phyloP scores from a whole-genome alignment of 2,329 filamentous ascomycete genomes.

The Penicillium occitanis region DNA sequence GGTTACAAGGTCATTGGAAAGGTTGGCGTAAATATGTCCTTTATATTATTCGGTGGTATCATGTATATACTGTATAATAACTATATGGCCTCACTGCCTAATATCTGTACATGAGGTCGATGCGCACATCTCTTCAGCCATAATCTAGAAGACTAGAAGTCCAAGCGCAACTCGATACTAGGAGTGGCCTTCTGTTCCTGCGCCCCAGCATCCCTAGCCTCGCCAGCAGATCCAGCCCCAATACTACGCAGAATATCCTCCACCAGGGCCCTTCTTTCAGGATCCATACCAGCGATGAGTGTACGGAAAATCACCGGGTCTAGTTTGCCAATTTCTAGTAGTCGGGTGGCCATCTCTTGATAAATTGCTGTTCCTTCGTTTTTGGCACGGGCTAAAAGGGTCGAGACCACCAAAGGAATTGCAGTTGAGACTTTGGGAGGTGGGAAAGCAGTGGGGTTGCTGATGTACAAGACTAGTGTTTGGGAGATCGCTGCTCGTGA shows the following conservation, averaged over 20 bases:
- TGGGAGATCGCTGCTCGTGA: constrained; percentile 70
- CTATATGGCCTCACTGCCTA: neutral
- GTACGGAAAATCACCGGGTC: constrained; percentile 72
- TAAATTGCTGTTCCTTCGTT: constrained; percentile 61
- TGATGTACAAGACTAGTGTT: constrained; percentile 71
- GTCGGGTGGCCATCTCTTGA: constrained; percentile 69
- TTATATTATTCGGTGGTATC: constrained; percentile 10
- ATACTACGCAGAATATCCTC: constrained; percentile 72
- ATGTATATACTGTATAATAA: constrained; percentile 8
- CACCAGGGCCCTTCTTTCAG: constrained; percentile 71
- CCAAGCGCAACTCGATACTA: constrained; percentile 90
- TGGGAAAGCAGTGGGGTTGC: constrained; percentile 36
- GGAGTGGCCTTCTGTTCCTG: constrained; percentile 56
- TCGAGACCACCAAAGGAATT: constrained; percentile 74
- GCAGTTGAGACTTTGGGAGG: constrained; percentile 46
- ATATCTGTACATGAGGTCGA: neutral
- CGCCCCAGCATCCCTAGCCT: constrained; percentile 52
- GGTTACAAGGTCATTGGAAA: neutral
- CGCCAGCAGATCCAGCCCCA: constrained; percentile 49
- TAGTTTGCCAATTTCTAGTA: constrained; percentile 77
- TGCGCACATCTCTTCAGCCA: neutral
- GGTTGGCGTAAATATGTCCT: neutral
- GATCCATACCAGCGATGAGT: constrained; percentile 69
- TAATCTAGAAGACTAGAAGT: constrained; percentile 60
- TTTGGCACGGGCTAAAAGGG: constrained; percentile 70